Percentiles rank a stretch among this genome's conserved stretches.
Conservation (phyloP, 225 moss, liverwort and hornwort species). For the Straminergon stramineum region DNA sequence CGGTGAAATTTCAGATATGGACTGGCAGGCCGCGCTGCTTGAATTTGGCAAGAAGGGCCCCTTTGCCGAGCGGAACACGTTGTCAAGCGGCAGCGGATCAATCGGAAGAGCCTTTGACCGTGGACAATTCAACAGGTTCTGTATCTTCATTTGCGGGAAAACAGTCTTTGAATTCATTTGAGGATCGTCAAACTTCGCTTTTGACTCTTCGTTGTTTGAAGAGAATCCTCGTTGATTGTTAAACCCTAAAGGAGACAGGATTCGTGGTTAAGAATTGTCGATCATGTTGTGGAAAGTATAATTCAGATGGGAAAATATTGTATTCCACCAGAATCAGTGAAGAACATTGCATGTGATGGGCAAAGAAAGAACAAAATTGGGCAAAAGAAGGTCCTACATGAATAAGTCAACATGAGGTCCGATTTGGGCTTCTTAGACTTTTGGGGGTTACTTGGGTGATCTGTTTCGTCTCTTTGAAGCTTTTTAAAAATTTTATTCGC, state of each 20-base stretch:
- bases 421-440: not conserved
- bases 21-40: constrained; percentile 9
- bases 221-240: not conserved
- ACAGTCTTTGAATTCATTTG: not conserved
- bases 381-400: not conserved
- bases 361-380: not conserved
- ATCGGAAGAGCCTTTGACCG: constrained; percentile 38
- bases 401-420: not conserved
- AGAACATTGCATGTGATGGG: not conserved
- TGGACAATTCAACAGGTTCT: constrained; percentile 89
- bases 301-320: not conserved
- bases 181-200: not conserved
- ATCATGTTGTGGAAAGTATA: not conserved
- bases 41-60: not conserved
- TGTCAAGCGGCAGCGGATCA: constrained; percentile 30
- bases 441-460: not conserved
- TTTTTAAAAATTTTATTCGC: not conserved
- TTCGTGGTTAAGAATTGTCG: not conserved
- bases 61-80: constrained; percentile 4
- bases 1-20: constrained; percentile 11
- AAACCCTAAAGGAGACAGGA: not conserved
- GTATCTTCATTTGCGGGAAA: not conserved
- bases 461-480: not conserved
- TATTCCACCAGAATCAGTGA: not conserved
- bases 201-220: not conserved